Evolutionary conservation across 495 filamentous ascomycete genomes (phyloP).

Genomic region (Amniculicola lignicola): DNA sequence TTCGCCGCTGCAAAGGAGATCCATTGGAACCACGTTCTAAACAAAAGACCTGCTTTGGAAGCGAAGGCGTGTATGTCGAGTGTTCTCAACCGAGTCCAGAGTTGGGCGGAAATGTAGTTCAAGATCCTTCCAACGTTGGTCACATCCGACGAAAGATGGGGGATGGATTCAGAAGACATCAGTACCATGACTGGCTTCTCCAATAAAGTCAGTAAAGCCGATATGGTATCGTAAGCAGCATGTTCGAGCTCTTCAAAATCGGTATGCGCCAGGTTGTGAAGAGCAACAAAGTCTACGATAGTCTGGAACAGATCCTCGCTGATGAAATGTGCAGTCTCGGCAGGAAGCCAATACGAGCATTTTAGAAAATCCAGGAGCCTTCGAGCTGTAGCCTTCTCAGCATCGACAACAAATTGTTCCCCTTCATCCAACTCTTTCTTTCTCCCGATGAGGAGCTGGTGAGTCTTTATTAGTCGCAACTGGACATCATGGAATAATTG

Average conservation of each 20-base stretch:
- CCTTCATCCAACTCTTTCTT: neutral
- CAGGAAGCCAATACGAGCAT: slow-evolving; percentile 11
- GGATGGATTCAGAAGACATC: too few relatives aligned
- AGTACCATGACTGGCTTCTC: neutral
- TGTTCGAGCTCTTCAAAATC: slow-evolving; percentile 1
- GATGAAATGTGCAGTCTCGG: neutral
- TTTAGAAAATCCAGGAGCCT: slow-evolving; percentile 13
- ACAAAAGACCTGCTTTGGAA: neutral
- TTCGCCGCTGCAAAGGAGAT: slow-evolving; percentile 19
- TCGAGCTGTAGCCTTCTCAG: neutral
- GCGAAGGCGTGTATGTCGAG: slow-evolving; percentile 12
- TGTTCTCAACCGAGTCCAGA: slow-evolving; percentile 1
- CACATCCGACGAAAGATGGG: too few relatives aligned
- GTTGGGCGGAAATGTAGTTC: too few relatives aligned
- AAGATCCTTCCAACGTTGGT: too few relatives aligned
- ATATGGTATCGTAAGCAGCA: slow-evolving; percentile 19
- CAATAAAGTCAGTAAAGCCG: slow-evolving; percentile 15
- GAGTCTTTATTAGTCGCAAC: neutral
- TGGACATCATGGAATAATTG: neutral
- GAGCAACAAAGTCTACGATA: slow-evolving; percentile 9
- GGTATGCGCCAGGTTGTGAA: too few relatives aligned
- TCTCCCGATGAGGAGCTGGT: neutral
- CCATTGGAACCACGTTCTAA: slow-evolving; percentile 39
- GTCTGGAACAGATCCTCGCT: neutral
- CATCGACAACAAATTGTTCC: neutral